phyloP scores from a whole-genome alignment of 2,329 filamentous ascomycete species.

The Bipolaris bicolor region DNA sequence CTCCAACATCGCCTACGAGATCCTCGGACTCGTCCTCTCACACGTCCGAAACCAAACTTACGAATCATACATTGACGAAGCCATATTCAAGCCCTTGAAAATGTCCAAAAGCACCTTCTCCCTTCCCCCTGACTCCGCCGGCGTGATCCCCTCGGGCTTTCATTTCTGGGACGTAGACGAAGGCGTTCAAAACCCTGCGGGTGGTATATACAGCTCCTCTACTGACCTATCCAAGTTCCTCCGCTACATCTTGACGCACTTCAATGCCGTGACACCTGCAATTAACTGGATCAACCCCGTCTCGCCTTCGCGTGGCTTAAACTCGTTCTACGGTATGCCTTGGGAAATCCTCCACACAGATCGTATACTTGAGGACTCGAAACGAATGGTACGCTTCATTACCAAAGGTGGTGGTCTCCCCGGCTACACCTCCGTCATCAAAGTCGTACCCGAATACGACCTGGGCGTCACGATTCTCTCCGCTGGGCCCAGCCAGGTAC shows the following conservation, averaged over 20 bases:
- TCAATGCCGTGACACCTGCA: constrained; percentile 50
- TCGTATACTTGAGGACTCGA: constrained; percentile 45
- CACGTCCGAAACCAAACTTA: constrained; percentile 48
- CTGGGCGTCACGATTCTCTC: not conserved
- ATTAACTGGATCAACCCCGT: constrained; percentile 54
- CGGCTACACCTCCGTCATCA: constrained; percentile 24
- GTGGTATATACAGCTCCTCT: constrained; percentile 53
- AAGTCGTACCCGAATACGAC: not conserved
- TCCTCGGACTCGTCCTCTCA: constrained; percentile 51
- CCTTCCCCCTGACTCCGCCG: constrained; percentile 42
- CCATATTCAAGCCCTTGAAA: constrained; percentile 48
- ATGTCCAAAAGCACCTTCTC: constrained; percentile 41
- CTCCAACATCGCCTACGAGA: constrained; percentile 50
- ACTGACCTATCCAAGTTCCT: constrained; percentile 53
- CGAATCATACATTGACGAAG: constrained; percentile 46
- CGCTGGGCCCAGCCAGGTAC: not conserved
- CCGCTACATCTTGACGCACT: constrained; percentile 51
- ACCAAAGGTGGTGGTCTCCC: constrained; percentile 55
- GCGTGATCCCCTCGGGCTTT: constrained; percentile 46
- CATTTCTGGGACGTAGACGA: constrained; percentile 52
- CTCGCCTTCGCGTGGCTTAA: constrained; percentile 36
- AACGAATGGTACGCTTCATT: constrained; percentile 51
- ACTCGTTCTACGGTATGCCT: constrained; percentile 55
- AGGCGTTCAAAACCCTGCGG: constrained; percentile 53
- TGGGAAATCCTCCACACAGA: constrained; percentile 57